phyloP scores from a whole-genome alignment of 2,329 filamentous ascomycete genomes.

The Pyrenophora seminiperda region DNA sequence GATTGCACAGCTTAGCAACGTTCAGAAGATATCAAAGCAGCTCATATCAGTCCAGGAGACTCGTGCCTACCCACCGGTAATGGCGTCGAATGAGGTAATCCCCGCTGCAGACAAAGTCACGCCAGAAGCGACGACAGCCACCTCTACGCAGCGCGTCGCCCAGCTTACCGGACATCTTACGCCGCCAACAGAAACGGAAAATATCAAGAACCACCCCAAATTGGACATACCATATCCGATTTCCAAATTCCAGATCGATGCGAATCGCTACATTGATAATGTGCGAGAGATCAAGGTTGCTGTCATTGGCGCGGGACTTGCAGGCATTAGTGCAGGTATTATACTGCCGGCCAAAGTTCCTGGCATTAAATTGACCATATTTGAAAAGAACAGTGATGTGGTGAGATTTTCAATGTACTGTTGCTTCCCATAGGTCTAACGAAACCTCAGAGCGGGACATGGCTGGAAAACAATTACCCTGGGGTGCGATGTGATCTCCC shows the following conservation, averaged over 20 bases:
- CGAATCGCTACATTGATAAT: constrained; percentile 37
- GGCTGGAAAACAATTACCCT: constrained; percentile 47
- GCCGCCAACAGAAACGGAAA: constrained; percentile 21
- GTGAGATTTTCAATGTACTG: constrained; percentile 14
- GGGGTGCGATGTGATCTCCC: constrained; percentile 43
- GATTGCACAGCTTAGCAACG: too few relatives aligned
- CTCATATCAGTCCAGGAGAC: too few relatives aligned
- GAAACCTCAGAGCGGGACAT: constrained; percentile 35
- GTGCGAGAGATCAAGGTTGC: constrained; percentile 55
- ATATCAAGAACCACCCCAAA: constrained; percentile 14
- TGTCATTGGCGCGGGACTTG: constrained; percentile 67
- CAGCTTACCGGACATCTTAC: constrained; percentile 37
- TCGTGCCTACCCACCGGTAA: constrained; percentile 23
- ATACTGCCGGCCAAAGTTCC: constrained; percentile 72
- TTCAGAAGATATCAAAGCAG: background rate
- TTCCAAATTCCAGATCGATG: constrained; percentile 35
- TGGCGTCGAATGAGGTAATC: constrained; percentile 24
- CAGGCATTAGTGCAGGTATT: constrained; percentile 68
- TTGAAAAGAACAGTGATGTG: constrained; percentile 54
- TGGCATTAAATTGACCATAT: constrained; percentile 62
- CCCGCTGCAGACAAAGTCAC: constrained; percentile 19
- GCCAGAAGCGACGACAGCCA: constrained; percentile 16
- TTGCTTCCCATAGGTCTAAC: background rate
- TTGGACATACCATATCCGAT: constrained; percentile 34
- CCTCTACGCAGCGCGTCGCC: constrained; percentile 32